Evolutionary conservation across 2,329 filamentous ascomycete species (phyloP).

Genomic region (Apiospora rasikravindrae): DNA sequence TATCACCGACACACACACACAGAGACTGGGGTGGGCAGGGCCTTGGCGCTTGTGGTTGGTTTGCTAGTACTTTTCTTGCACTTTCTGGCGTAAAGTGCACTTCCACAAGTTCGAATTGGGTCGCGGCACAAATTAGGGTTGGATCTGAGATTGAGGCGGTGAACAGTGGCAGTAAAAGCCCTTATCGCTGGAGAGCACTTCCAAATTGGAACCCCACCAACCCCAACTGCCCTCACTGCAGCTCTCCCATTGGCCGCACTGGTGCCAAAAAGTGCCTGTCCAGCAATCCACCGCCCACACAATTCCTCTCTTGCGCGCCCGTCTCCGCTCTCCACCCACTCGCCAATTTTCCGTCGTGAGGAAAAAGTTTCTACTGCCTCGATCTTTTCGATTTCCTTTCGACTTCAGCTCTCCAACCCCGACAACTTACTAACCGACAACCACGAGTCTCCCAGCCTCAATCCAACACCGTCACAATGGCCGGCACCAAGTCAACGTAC

Average conservation of each 20-base stretch:
- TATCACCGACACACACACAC: conserved; percentile 18
- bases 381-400: conserved; percentile 20
- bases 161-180: neutral
- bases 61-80: conserved; percentile 7
- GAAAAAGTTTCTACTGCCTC: conserved; percentile 4
- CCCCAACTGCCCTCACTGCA: neutral
- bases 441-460: conserved; percentile 18
- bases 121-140: conserved; percentile 9
- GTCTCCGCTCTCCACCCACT: neutral
- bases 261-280: neutral
- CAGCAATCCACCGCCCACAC: neutral
- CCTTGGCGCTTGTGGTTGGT: neutral
- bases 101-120: neutral
- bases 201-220: neutral
- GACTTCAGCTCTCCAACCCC: conserved; percentile 12
- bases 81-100: conserved; percentile 1
- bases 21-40: conserved; percentile 5
- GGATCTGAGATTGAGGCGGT: conserved; percentile 2
- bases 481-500: conserved; percentile 40
- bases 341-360: conserved; percentile 10
- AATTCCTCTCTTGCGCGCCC: neutral
- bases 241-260: neutral
- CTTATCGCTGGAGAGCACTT: neutral
- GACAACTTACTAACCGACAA: conserved; percentile 24
- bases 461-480: conserved; percentile 42